These are phyloP conservation scores for Tricholoma terreum DNA, from an alignment of 768 basidiomycete genomes.

Conservation along the genomic window DNA sequence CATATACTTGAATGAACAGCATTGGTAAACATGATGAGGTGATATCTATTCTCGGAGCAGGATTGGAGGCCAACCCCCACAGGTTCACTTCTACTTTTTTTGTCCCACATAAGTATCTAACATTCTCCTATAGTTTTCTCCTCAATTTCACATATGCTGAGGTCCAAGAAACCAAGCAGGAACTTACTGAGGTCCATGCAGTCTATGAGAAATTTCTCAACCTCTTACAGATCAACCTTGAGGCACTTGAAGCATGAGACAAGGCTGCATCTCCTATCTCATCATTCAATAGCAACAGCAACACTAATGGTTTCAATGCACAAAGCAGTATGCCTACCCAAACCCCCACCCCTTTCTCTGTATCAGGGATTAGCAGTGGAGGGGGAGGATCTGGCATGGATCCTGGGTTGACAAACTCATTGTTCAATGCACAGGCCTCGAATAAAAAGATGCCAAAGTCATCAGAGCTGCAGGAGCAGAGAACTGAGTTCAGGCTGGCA, in stretches of 20 bases:
- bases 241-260: conserved; percentile 48
- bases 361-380: background rate
- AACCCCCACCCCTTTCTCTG: background rate
- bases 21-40: conserved; percentile 82
- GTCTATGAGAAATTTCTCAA: conserved; percentile 73
- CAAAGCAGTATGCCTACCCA: background rate
- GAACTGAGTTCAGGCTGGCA: conserved; percentile 72
- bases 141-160: conserved; percentile 89
- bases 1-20: conserved; percentile 76
- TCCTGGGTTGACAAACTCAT: conserved; percentile 35
- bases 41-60: conserved; percentile 69
- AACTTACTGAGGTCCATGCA: conserved; percentile 65
- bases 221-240: conserved; percentile 61
- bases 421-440: conserved; percentile 46
- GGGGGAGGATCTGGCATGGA: conserved; percentile 16
- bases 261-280: conserved; percentile 20
- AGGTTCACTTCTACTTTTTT: conserved; percentile 44
- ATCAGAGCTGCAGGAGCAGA: conserved; percentile 54
- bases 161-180: conserved; percentile 52
- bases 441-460: conserved; percentile 52
- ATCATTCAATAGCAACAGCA: background rate
- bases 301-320: background rate
- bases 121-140: conserved; percentile 64
- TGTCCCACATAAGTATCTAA: background rate
- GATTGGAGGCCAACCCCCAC: conserved; percentile 82